phyloP scores from a whole-genome alignment of 495 filamentous ascomycete genomes.

The Penicillium ochrochloron region DNA sequence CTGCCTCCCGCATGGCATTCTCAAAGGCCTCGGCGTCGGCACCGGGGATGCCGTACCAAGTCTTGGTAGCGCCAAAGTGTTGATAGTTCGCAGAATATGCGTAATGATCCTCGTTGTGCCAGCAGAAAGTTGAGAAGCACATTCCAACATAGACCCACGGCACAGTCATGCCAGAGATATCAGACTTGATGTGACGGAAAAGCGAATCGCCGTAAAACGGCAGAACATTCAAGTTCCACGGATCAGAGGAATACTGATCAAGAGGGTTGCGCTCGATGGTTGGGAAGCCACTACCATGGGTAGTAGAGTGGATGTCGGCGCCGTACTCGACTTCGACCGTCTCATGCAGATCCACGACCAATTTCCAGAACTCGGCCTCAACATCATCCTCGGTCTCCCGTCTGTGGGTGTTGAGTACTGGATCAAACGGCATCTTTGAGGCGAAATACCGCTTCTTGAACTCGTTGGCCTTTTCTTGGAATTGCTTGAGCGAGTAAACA shows the following conservation, averaged over 20 bases:
- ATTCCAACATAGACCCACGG: conserved; percentile 99
- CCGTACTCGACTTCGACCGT: conserved; percentile 98
- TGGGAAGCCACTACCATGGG: conserved; percentile 96
- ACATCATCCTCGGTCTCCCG: conserved; percentile 94
- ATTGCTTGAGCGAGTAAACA: conserved; percentile 92
- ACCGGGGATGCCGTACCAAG: conserved; percentile 97
- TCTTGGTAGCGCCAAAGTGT: conserved; percentile 98
- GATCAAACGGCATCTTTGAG: conserved; percentile 87
- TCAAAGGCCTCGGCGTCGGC: conserved; percentile 95
- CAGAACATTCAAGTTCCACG: conserved; percentile 96
- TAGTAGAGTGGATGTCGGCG: conserved; percentile 97
- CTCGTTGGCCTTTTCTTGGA: conserved; percentile 92
- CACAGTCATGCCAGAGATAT: conserved; percentile 99
- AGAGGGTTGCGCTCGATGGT: conserved; percentile 90
- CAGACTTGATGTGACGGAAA: conserved; percentile 95
- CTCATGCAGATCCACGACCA: conserved; percentile 90
- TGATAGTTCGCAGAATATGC: conserved; percentile 99
- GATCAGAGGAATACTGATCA: conserved; percentile 82
- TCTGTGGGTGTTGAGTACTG: conserved; percentile 74
- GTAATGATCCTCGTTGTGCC: conserved; percentile 99
- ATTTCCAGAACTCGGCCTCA: conserved; percentile 94
- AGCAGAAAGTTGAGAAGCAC: conserved; percentile 99
- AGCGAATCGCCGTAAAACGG: conserved; percentile 90
- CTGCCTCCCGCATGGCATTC: conserved; percentile 89
- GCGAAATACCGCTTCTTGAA: conserved; percentile 96